These are phyloP conservation scores for Polytrichum formosum DNA, from an alignment of 225 moss, liverwort and hornwort species.

Conservation along the genomic window DNA sequence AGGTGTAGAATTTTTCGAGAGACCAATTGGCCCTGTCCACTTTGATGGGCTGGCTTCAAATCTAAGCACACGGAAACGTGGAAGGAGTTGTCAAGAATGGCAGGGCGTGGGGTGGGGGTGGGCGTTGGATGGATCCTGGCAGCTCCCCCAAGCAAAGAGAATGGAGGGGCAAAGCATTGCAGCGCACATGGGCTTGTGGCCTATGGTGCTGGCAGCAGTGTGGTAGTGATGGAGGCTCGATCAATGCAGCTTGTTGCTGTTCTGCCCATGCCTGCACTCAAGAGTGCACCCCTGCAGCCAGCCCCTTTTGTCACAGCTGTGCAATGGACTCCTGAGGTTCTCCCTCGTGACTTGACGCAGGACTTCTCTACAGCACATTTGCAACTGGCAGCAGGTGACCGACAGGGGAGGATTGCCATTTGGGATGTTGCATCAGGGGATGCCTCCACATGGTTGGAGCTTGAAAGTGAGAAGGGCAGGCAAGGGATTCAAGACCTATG, in stretches of 20 bases:
- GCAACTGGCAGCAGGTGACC: constrained; percentile 89
- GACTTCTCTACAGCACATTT: constrained; percentile 74
- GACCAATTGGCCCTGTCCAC: not conserved
- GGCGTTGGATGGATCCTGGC: constrained; percentile 81
- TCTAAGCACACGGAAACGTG: not conserved
- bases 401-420: constrained; percentile 91
- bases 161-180: constrained; percentile 84
- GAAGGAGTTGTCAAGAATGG: constrained; percentile 36
- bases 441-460: constrained; percentile 72
- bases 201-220: constrained; percentile 84
- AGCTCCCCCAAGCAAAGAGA: constrained; percentile 85
- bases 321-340: constrained; percentile 87
- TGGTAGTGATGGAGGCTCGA: constrained; percentile 84
- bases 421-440: constrained; percentile 88
- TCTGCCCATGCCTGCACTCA: constrained; percentile 85
- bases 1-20: not conserved
- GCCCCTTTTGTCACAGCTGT: constrained; percentile 92
- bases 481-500: constrained; percentile 92
- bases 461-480: constrained; percentile 75
- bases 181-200: constrained; percentile 89
- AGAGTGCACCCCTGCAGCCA: constrained; percentile 55
- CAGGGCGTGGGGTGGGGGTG: constrained; percentile 64
- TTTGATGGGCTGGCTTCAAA: not conserved
- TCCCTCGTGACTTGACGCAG: constrained; percentile 85
- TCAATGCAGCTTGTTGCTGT: constrained; percentile 97